Evolutionary conservation across 2,329 filamentous ascomycete species (phyloP).

Genomic region (Aspergillus sp.): DNA sequence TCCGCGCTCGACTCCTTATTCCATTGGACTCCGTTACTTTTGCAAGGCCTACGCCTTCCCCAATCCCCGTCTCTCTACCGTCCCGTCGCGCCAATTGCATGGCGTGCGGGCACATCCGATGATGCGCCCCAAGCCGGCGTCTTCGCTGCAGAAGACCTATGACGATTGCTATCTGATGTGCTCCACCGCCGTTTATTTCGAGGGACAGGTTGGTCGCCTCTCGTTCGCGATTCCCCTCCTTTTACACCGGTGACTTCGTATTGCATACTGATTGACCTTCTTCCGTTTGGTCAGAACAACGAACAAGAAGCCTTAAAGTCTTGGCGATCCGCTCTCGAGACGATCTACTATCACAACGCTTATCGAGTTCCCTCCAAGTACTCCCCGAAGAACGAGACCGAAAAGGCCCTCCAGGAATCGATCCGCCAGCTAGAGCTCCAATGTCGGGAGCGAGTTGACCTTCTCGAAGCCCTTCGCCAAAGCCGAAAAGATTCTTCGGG

Average conservation of each 20-base stretch:
- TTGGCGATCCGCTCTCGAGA: conserved; percentile 84
- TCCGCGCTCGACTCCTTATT: background rate
- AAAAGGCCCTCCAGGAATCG: conserved; percentile 78
- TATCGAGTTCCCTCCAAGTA: conserved; percentile 70
- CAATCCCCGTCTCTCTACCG: background rate
- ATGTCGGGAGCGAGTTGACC: conserved; percentile 88
- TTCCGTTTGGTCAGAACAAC: conserved; percentile 64
- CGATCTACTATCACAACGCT: conserved; percentile 83
- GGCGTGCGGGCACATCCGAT: conserved; percentile 35
- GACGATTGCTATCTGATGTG: conserved; percentile 94
- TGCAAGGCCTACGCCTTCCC: background rate
- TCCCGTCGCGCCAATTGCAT: conserved; percentile 12
- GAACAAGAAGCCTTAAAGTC: conserved; percentile 86
- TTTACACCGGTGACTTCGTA: background rate
- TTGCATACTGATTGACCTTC: background rate
- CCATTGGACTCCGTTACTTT: background rate
- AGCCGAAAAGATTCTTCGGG: conserved; percentile 53
- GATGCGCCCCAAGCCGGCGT: conserved; percentile 60
- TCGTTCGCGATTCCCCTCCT: background rate
- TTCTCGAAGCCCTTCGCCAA: conserved; percentile 76
- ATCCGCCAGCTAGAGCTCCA: conserved; percentile 81
- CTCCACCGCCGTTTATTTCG: conserved; percentile 94
- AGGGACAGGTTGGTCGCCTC: conserved; percentile 68
- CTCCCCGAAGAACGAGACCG: conserved; percentile 73
- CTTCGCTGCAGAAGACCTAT: conserved; percentile 92